phyloP scores from a whole-genome alignment of 306 rosid genomes.

The Pachyrhizus erosus region DNA sequence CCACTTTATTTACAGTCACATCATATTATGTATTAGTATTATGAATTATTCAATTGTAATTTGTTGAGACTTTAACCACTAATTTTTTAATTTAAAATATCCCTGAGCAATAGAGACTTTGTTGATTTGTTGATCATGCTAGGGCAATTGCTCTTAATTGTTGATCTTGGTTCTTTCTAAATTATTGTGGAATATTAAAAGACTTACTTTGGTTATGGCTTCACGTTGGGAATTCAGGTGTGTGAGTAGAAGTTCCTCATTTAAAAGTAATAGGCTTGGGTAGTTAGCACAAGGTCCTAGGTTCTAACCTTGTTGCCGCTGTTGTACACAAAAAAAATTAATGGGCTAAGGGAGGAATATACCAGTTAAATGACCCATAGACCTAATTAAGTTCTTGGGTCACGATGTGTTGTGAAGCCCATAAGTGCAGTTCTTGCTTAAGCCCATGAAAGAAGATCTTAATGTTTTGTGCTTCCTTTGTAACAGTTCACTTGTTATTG shows the following conservation, averaged over 20 bases:
- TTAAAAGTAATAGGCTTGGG: neutral
- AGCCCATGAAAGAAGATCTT: neutral
- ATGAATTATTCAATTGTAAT: neutral
- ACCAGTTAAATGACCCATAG: neutral
- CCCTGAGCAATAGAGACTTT: neutral
- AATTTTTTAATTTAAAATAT: neutral
- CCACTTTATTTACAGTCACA: neutral
- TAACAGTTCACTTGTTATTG: neutral
- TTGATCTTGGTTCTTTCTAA: constrained; percentile 8
- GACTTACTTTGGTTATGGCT: neutral
- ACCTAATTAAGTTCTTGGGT: neutral
- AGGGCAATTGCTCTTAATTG: neutral
- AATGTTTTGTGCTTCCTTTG: neutral
- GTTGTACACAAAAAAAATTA: neutral
- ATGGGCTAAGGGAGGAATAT: neutral
- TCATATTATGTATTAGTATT: neutral
- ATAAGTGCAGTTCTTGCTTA: neutral
- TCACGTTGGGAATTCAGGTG: neutral
- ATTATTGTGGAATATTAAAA: neutral
- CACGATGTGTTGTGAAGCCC: neutral
- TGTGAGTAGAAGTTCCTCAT: neutral
- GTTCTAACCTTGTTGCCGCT: no score
- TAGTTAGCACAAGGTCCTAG: no score
- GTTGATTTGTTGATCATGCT: neutral
- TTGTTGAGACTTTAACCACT: neutral